These are phyloP conservation scores for Nakataea oryzae DNA, from an alignment of 2,329 filamentous ascomycete species.

Conservation along the genomic window DNA sequence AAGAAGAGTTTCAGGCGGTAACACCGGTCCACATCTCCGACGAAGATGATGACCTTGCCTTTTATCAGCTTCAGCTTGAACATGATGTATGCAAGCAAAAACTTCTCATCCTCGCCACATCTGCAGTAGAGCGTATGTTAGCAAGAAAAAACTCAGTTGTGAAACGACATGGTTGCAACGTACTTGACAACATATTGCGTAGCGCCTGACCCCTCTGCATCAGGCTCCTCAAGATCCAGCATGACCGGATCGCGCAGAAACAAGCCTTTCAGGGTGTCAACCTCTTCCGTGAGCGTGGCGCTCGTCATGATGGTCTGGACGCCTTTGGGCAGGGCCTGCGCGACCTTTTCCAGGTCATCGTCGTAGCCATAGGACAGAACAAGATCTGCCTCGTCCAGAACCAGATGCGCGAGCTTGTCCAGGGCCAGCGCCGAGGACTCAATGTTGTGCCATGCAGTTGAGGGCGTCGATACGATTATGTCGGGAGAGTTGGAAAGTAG, in stretches of 20 bases:
- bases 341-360: slow-evolving; percentile 73
- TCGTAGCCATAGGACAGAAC: slow-evolving; percentile 91
- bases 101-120: slow-evolving; percentile 96
- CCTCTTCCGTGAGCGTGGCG: slow-evolving; percentile 79
- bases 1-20: slow-evolving; percentile 92
- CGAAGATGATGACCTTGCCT: slow-evolving; percentile 67
- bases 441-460: slow-evolving; percentile 70
- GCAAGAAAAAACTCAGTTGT: background rate
- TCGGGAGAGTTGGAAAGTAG: slow-evolving; percentile 80
- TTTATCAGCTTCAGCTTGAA: slow-evolving; percentile 92
- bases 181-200: slow-evolving; percentile 81
- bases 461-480: slow-evolving; percentile 82
- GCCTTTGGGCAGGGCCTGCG: slow-evolving; percentile 68
- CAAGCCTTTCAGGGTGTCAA: slow-evolving; percentile 73
- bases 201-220: slow-evolving; percentile 65
- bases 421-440: slow-evolving; percentile 62
- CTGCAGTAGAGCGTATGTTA: slow-evolving; percentile 23
- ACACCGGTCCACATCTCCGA: slow-evolving; percentile 75
- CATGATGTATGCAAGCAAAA: slow-evolving; percentile 83
- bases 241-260: slow-evolving; percentile 76
- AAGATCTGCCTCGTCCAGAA: slow-evolving; percentile 90
- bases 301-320: slow-evolving; percentile 91
- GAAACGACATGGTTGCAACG: slow-evolving; percentile 11
- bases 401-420: slow-evolving; percentile 61
- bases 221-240: slow-evolving; percentile 73